These are phyloP conservation scores for Tremella yokohamensis DNA, from an alignment of 768 basidiomycete genomes.

Conservation along the genomic window DNA sequence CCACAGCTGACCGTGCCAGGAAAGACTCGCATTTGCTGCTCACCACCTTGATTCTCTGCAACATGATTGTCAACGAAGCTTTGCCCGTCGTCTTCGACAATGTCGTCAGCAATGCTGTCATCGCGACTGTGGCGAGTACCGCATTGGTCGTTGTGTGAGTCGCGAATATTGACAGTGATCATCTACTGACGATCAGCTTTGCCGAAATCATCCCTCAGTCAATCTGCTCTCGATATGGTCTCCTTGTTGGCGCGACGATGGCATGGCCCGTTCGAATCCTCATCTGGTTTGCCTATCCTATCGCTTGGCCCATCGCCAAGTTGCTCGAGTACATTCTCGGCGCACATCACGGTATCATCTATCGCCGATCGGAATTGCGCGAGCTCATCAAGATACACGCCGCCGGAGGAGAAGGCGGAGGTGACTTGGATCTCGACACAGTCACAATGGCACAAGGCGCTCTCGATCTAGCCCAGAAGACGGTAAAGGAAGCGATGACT, in stretches of 20 bases:
- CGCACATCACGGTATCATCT: constrained; percentile 84
- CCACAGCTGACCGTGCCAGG: constrained; percentile 11
- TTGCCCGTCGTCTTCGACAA: constrained; percentile 73
- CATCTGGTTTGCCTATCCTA: constrained; percentile 64
- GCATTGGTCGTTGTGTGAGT: constrained; percentile 83
- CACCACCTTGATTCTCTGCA: constrained; percentile 58
- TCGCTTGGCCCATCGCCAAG: constrained; percentile 84
- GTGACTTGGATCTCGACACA: constrained; percentile 80
- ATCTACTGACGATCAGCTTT: constrained; percentile 57
- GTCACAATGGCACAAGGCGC: constrained; percentile 86
- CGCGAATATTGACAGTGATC: neutral
- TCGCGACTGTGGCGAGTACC: constrained; percentile 75
- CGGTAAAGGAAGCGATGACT: constrained; percentile 48
- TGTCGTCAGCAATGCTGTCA: constrained; percentile 72
- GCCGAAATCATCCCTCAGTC: constrained; percentile 90
- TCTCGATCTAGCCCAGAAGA: constrained; percentile 76
- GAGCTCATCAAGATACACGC: constrained; percentile 87
- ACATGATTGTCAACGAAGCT: constrained; percentile 80
- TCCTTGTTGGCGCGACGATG: constrained; percentile 84
- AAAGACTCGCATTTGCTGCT: constrained; percentile 38
- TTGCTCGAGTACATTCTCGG: constrained; percentile 73
- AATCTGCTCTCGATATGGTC: constrained; percentile 83
- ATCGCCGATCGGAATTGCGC: constrained; percentile 75
- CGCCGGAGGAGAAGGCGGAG: constrained; percentile 64
- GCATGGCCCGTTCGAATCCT: constrained; percentile 65